Percentiles rank a stretch among this genome's conserved stretches.
These are phyloP conservation scores for Phaeodactylum tricornutum DNA, from an alignment of 108 stramenopile genomes.

Conservation along the genomic window DNA sequence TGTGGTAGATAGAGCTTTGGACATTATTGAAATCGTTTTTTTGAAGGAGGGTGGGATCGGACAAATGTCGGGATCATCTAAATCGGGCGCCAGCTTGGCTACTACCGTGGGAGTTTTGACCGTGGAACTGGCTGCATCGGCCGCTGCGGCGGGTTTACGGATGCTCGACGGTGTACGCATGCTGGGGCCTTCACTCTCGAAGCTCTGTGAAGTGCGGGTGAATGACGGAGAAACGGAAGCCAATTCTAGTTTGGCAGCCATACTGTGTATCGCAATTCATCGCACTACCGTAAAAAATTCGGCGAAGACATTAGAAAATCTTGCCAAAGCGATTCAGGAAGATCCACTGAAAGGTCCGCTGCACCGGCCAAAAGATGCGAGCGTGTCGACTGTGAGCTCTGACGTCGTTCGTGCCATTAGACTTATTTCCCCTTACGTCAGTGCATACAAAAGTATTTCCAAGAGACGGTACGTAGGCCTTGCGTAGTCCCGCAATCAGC, in stretches of 20 bases:
- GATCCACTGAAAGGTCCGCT: slow-evolving; percentile 61
- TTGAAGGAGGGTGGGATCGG: slow-evolving; percentile 65
- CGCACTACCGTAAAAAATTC: slow-evolving; percentile 81
- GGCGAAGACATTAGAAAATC: slow-evolving; percentile 71
- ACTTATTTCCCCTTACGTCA: slow-evolving; percentile 63
- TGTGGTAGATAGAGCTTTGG: slow-evolving; percentile 69
- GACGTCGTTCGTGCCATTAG: slow-evolving; percentile 79
- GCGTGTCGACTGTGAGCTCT: slow-evolving; percentile 54
- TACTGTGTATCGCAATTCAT: slow-evolving; percentile 78
- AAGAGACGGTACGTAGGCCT: slow-evolving; percentile 38
- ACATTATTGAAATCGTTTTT: slow-evolving; percentile 80
- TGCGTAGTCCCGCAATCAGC: too few species aligned
- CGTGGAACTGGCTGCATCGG: slow-evolving; percentile 53
- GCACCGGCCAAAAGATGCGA: slow-evolving; percentile 64
- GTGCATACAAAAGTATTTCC: slow-evolving; percentile 78
- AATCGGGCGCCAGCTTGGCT: background rate
- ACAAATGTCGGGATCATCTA: slow-evolving; percentile 25
- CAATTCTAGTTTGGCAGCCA: slow-evolving; percentile 53
- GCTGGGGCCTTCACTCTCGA: slow-evolving; percentile 80
- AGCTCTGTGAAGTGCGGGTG: slow-evolving; percentile 62
- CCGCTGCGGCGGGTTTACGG: slow-evolving; percentile 72
- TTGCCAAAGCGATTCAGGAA: slow-evolving; percentile 74
- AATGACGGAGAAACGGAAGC: slow-evolving; percentile 33
- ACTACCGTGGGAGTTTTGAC: slow-evolving; percentile 29
- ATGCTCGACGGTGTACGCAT: slow-evolving; percentile 83